Percentiles rank a stretch among this genome's conserved stretches.
These are phyloP conservation scores for Alternaria longipes DNA, from an alignment of 2,329 filamentous ascomycete species.

Conservation along the genomic window DNA sequence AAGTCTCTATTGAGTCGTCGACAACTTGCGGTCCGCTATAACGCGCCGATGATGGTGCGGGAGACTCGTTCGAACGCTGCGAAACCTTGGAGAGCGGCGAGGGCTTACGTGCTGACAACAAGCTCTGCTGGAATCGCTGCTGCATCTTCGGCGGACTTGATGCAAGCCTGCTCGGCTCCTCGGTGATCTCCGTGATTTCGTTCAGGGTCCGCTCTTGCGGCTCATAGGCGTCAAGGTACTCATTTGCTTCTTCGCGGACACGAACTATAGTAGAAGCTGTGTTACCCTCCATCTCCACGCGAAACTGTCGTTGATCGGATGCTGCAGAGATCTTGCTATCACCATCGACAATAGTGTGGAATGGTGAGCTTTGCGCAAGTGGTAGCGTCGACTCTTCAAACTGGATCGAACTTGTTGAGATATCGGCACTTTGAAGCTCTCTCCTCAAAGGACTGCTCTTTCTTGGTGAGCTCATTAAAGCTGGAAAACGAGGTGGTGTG, in stretches of 20 bases:
- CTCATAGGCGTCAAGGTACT: slow-evolving; percentile 46
- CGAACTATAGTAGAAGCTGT: slow-evolving; percentile 41
- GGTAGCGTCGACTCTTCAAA: slow-evolving; percentile 42
- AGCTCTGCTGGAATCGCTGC: slow-evolving; percentile 26
- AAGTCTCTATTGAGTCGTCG: slow-evolving; percentile 7
- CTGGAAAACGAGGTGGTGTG: slow-evolving; percentile 43
- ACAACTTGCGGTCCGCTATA: slow-evolving; percentile 8
- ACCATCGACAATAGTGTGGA: slow-evolving; percentile 41
- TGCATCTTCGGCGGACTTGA: slow-evolving; percentile 37
- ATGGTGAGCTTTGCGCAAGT: slow-evolving; percentile 45
- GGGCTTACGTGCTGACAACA: slow-evolving; percentile 27
- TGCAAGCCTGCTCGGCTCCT: slow-evolving; percentile 40
- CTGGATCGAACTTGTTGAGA: slow-evolving; percentile 32
- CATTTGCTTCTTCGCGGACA: slow-evolving; percentile 46
- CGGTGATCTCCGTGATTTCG: slow-evolving; percentile 49
- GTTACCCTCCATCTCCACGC: slow-evolving; percentile 40
- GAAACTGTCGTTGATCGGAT: slow-evolving; percentile 45
- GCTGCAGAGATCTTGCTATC: slow-evolving; percentile 36
- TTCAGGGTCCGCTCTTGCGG: slow-evolving; percentile 43
- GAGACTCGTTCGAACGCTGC: slow-evolving; percentile 4
- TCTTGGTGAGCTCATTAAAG: slow-evolving; percentile 37
- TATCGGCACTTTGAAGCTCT: slow-evolving; percentile 40
- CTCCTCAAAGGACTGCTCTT: slow-evolving; percentile 48
- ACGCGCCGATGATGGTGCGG: not conserved
- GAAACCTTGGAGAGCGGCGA: slow-evolving; percentile 17